Evolutionary conservation across 129 eudicot genomes (phyloP).

Genomic region (Flaveria bidentis): DNA sequence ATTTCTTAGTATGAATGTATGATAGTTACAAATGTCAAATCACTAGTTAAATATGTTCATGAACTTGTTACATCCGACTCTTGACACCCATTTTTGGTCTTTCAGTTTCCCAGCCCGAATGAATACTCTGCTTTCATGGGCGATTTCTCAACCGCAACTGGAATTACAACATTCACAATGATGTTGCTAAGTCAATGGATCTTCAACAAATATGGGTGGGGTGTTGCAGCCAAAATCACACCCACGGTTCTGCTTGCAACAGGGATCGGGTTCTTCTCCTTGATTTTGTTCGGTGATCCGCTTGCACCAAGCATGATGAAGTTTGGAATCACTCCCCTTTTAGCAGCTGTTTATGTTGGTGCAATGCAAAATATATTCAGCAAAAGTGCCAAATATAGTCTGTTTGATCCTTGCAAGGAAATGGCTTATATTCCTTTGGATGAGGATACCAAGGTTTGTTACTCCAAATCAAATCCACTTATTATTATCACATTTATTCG

Average conservation of each 20-base stretch:
- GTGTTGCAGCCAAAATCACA: conserved; percentile 92
- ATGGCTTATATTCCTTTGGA: conserved; percentile 99
- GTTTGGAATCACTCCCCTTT: conserved; percentile 89
- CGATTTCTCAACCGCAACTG: conserved; percentile 99
- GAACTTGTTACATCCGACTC: neutral
- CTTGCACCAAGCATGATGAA: conserved; percentile 67
- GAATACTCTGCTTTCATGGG: conserved; percentile 99
- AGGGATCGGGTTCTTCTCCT: conserved; percentile 93
- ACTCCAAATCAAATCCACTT: neutral
- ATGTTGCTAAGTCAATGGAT: conserved; percentile 94
- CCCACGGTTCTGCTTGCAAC: conserved; percentile 87
- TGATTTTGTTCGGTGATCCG: conserved; percentile 82
- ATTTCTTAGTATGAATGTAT: neutral
- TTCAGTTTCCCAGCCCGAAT: conserved; percentile 94
- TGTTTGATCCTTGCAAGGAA: conserved; percentile 99
- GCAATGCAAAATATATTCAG: conserved; percentile 97
- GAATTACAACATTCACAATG: conserved; percentile 94
- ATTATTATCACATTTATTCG: neutral
- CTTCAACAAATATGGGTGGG: conserved; percentile 96
- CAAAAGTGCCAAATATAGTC: conserved; percentile 97
- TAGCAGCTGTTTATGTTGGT: conserved; percentile 98
- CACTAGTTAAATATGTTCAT: neutral
- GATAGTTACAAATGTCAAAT: neutral
- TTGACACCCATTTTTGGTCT: conserved; percentile 10
- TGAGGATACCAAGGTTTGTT: conserved; percentile 93